Evolutionary conservation across 768 basidiomycete species (phyloP).

Genomic region (Tulasnella calospora): DNA sequence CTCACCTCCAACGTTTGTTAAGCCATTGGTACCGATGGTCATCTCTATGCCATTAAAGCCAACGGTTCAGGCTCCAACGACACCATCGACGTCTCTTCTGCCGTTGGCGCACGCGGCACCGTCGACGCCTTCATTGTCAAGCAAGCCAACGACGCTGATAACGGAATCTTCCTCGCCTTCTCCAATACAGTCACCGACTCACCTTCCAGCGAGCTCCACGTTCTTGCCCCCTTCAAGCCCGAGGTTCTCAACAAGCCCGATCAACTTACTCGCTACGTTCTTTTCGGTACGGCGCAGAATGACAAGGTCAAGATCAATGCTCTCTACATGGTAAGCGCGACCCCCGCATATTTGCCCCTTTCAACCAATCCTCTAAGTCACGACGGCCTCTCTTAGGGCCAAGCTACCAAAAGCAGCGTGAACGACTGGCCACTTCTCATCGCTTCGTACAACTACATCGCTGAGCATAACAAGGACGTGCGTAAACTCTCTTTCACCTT

Average conservation of each 20-base stretch:
- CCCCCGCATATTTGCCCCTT: neutral
- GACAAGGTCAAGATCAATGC: neutral
- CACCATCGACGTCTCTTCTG: neutral
- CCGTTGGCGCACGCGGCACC: neutral
- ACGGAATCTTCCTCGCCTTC: neutral
- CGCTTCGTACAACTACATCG: neutral
- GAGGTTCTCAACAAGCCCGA: neutral
- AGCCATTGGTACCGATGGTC: neutral
- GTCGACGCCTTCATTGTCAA: neutral
- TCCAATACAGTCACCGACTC: neutral
- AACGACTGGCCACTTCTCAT: neutral
- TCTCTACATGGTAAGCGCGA: neutral
- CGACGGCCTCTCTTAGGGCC: neutral
- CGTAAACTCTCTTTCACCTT: neutral
- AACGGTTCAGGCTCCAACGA: neutral
- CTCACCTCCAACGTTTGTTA: neutral
- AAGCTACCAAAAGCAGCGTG: neutral
- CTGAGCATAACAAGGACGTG: neutral
- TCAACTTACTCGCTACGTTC: neutral
- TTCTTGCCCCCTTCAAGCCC: neutral
- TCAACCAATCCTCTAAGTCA: neutral
- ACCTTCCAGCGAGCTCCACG: neutral
- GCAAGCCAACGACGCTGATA: neutral
- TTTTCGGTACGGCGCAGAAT: neutral
- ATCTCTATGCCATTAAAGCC: neutral